A percentile compares a stretch with the other conserved stretches of the same genome.
Evolutionary conservation across 768 basidiomycete species (phyloP).

Genomic region (Suillus clintonianus): DNA sequence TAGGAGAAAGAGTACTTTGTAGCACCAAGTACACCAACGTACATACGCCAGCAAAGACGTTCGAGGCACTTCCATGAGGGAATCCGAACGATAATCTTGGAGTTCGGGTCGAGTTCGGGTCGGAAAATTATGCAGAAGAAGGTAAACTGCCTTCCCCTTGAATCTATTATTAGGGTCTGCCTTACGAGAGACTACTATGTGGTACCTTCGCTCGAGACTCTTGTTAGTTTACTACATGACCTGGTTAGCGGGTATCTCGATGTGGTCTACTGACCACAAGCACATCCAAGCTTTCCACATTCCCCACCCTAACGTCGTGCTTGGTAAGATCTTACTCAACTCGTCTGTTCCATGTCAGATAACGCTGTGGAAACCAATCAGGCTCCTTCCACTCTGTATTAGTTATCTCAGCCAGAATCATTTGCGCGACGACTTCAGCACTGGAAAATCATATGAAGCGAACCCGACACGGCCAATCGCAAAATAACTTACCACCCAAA

Average conservation of each 20-base stretch:
- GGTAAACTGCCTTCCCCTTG: too few relatives aligned
- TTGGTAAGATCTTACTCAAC: neutral
- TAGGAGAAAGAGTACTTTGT: too few relatives aligned
- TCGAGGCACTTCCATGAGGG: too few relatives aligned
- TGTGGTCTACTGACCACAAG: neutral
- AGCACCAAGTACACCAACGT: too few relatives aligned
- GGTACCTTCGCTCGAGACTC: neutral
- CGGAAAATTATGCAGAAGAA: too few relatives aligned
- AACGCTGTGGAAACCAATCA: slow-evolving; percentile 63
- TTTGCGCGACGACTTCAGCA: slow-evolving; percentile 61
- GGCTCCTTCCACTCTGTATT: slow-evolving; percentile 51
- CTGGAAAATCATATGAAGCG: slow-evolving; percentile 31
- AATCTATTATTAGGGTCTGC: too few relatives aligned
- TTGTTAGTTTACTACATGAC: neutral
- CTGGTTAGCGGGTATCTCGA: neutral
- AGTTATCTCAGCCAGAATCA: slow-evolving; percentile 53
- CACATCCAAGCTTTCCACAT: neutral
- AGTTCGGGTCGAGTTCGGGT: too few relatives aligned
- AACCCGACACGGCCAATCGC: neutral
- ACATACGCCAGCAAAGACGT: too few relatives aligned
- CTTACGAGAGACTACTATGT: too few relatives aligned
- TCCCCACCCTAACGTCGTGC: neutral
- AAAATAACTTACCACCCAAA: slow-evolving; percentile 50
- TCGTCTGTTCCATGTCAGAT: slow-evolving; percentile 39
- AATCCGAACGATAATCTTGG: too few relatives aligned